Base-by-base conservation (phyloP, 2,329 filamentous ascomycete genomes). In the Phaeosphaeriaceae sp. region DNA sequence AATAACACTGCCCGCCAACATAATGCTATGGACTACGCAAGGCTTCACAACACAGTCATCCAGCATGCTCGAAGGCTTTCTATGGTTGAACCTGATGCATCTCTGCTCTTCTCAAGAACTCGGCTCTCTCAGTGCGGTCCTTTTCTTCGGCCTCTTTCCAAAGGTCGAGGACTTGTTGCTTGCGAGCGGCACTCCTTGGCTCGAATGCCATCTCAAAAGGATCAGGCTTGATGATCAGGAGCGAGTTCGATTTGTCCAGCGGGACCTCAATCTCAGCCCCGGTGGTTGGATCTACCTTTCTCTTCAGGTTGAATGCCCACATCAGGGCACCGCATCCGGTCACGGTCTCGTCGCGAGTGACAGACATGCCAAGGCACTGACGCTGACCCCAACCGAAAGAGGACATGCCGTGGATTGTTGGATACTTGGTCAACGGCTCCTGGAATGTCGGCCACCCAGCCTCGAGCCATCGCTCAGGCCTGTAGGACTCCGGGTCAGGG, bases 351-450 rank as follows among this genome's bases (percentile, higher is more conserved):
- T 83, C 81, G 66, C 88, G 85, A 24, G 85, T 88, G 47, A 89
- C 83, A 54, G 84, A 84, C 76, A 87, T 85, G 5, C 87, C 87
- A 4, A 88, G 81, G 65, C 87, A 90, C 15, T 84, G 83, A 60
- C 88, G 82, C 45, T 87, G 85, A 33, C 87, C 88, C 80, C 83
- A 89, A 25, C 87, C 87, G 67, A 89, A 89, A 0, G 84, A 87
- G 61, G 87, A 84, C 83, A 89, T 86, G 40, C 83, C 83, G 63
- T 87, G 85, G 69, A 89, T 83, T 72, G 84, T 87, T 17, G 88
- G 88, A 67, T 85, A 89, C 55, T 83, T 82, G 1, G 83, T 83
- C n/a, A 89, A 81, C 0, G 88, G 88, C 67, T 86, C 86, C 67
- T 88, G 85, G 76, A 85, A 89, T 0, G 87, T 88, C 0, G 88